phyloP scores from a whole-genome alignment of 306 rosid genomes.

The Casuarina equisetifolia region DNA sequence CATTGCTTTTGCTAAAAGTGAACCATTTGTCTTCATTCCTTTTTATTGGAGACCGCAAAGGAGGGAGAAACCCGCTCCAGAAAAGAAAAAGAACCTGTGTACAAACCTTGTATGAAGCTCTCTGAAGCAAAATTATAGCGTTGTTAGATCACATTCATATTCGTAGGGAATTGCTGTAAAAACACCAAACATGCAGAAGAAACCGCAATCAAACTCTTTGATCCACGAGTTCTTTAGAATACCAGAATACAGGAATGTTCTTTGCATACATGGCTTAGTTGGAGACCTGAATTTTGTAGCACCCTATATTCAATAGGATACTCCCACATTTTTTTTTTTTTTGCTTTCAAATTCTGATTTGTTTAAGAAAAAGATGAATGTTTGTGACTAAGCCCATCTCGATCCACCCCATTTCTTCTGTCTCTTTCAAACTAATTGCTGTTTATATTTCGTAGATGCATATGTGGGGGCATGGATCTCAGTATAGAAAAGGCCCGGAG shows the following conservation, averaged over 20 bases:
- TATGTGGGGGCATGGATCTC: slow-evolving; percentile 99
- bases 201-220: neutral
- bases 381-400: neutral
- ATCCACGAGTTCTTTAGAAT: neutral
- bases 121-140: neutral
- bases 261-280: neutral
- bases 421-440: neutral
- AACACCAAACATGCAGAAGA: neutral
- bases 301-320: neutral
- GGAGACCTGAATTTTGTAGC: neutral
- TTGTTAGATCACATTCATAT: neutral
- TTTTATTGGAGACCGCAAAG: neutral
- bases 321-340: neutral
- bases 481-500: slow-evolving; percentile 87
- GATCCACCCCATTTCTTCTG: neutral
- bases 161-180: neutral
- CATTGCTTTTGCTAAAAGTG: neutral
- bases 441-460: slow-evolving; percentile 57
- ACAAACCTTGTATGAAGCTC: neutral
- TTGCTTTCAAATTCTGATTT: neutral
- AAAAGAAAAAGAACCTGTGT: neutral
- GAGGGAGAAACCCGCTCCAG: neutral
- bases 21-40: neutral
- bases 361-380: neutral
- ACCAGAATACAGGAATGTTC: neutral